A percentile compares a stretch with the other conserved stretches of the same genome.
Evolutionary conservation across 345 rosid species (phyloP).

Genomic region (Trapa bicornis): DNA sequence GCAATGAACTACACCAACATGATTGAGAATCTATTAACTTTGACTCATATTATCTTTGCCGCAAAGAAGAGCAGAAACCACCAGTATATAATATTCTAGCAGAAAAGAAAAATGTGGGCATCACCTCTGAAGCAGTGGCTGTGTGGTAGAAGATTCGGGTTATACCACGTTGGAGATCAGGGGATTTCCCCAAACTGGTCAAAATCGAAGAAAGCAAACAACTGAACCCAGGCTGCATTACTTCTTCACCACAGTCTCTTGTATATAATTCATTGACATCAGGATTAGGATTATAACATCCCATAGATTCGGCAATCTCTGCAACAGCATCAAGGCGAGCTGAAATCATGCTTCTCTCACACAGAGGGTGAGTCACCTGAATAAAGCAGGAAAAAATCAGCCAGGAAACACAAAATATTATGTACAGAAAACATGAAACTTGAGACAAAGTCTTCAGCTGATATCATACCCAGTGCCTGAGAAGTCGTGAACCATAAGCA

Average conservation of each 20-base stretch:
- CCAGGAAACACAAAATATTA: constrained; percentile 5
- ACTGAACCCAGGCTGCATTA: constrained; percentile 30
- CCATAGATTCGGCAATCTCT: constrained; percentile 78
- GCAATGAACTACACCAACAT: constrained; percentile 59
- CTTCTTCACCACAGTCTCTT: constrained; percentile 28
- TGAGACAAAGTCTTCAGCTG: not conserved
- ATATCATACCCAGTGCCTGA: constrained; percentile 76
- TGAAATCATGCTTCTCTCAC: constrained; percentile 63
- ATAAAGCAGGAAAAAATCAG: constrained; percentile 14
- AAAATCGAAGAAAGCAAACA: constrained; percentile 54
- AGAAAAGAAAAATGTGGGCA: constrained; percentile 3
- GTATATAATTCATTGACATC: constrained; percentile 19
- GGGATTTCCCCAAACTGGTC: constrained; percentile 59
- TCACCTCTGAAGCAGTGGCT: constrained; percentile 82
- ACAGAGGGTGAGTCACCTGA: constrained; percentile 90
- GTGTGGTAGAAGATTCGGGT: constrained; percentile 89
- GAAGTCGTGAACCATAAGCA: constrained; percentile 75
- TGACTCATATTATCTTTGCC: not conserved
- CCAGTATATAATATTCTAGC: not conserved
- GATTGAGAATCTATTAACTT: constrained; percentile 21
- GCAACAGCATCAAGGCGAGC: constrained; percentile 98
- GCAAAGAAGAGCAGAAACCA: constrained; percentile 1
- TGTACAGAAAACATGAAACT: constrained; percentile 4
- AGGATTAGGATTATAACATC: constrained; percentile 39
- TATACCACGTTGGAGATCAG: constrained; percentile 93